Evolutionary conservation across 2,329 filamentous ascomycete genomes (phyloP).

Genomic region (Colletotrichum horii): DNA sequence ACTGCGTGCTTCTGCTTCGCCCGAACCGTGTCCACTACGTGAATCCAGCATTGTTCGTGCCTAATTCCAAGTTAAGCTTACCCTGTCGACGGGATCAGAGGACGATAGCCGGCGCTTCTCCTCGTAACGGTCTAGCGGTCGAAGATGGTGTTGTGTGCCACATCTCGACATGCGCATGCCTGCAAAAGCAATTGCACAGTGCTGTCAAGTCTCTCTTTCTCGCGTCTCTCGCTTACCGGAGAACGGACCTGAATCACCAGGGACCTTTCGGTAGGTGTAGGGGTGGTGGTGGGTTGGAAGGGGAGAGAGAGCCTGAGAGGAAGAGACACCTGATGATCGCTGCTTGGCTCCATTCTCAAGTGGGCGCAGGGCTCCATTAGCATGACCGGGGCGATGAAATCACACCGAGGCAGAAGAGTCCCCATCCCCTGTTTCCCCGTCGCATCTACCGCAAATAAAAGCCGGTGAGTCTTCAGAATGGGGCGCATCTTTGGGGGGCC

Average conservation of each 20-base stretch:
- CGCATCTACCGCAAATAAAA: background rate
- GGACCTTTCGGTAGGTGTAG: background rate
- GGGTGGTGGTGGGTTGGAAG: background rate
- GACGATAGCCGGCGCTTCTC: background rate
- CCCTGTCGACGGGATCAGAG: background rate
- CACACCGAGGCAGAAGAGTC: background rate
- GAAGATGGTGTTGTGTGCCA: background rate
- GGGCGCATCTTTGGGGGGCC: background rate
- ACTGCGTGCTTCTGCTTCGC: background rate
- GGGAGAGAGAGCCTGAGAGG: background rate
- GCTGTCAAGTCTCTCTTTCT: background rate
- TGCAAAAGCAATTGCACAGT: background rate
- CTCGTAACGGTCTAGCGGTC: background rate
- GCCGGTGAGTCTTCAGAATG: slow-evolving; percentile 15
- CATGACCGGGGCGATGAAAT: background rate
- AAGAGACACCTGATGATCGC: slow-evolving; percentile 1
- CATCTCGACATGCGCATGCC: background rate
- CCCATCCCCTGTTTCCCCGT: background rate
- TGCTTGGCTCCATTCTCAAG: background rate
- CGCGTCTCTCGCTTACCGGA: background rate
- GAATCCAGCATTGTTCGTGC: background rate
- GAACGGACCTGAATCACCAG: background rate
- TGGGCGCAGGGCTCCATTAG: background rate
- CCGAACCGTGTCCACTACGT: background rate
- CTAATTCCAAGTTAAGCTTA: slow-evolving; percentile 13